Base-by-base conservation (phyloP, 139 green algal genomes). In the Raphidocelis subcapitata region DNA sequence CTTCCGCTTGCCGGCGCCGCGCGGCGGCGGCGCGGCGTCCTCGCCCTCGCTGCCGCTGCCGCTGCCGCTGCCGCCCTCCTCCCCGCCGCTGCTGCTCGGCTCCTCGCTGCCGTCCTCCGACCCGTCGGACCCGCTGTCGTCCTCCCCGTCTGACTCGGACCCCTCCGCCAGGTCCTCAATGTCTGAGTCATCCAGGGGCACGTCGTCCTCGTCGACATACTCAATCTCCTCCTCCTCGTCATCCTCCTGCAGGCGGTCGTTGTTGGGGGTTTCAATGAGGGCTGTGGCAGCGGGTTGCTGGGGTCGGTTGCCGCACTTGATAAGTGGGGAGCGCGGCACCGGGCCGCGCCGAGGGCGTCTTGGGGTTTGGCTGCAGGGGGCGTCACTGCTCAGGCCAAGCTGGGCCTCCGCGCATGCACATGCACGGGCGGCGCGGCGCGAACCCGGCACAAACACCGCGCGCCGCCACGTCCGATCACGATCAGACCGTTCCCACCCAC, bases 161-260 rank as follows among this genome's bases (percentile, higher is more conserved):
- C 93, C 89, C 23, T 91, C 76, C 20, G 91, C 92, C 35, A 94
- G 65, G 49, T 93, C 92, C 77, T 94, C 81, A 32, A 92, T 77
- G 31, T 94, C 81, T 59, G 90, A 75, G 51, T 91, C 75, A 54
- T 62, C 35, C 35, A 72, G 35, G 14, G 21, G 31, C 59, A 80
- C 83, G 15, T 88, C 81, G 24, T 84, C 73, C 33, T 82, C 80
- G 18, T 90, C 80, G 15, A 81, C 80, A 23, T 91, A 77, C 65
- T 82, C 76, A 12, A 85, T 75, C 75, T 87, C 75, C 31, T 75
- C 56, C 44, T 76, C 76, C 41, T 85, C 74, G 66, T 69, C 65
- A 24, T 76, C 69, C 18, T 75, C 66, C 47, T 84, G 82, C 24
- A 63, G 20, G 49, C 41, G 4, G 18, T 65, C 20, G 59, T 3